A percentile compares a stretch with the other conserved stretches of the same genome.
These are phyloP conservation scores for Malus asiatica DNA, from an alignment of 306 rosid species.

Conservation along the genomic window DNA sequence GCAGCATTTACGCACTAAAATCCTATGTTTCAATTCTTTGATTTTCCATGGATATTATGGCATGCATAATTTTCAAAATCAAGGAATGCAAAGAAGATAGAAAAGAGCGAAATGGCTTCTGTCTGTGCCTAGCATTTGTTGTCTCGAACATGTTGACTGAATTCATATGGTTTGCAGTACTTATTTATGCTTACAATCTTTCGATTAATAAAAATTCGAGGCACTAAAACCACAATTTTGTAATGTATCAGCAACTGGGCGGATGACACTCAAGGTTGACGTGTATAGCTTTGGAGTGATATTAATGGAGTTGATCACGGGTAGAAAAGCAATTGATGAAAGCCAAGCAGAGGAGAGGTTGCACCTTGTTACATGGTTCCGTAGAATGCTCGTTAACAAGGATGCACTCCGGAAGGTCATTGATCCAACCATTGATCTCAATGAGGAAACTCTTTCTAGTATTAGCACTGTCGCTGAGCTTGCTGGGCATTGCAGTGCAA, in stretches of 20 bases:
- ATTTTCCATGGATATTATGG: background rate
- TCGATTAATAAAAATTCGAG: background rate
- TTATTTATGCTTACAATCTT: background rate
- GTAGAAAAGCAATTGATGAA: slow-evolving; percentile 72
- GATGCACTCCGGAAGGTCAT: slow-evolving; percentile 38
- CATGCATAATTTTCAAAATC: background rate
- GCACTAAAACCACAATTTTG: slow-evolving; percentile 2
- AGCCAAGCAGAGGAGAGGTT: slow-evolving; percentile 65
- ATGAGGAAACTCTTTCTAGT: slow-evolving; percentile 48
- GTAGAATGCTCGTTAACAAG: slow-evolving; percentile 40
- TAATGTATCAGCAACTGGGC: slow-evolving; percentile 60
- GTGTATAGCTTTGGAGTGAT: slow-evolving; percentile 93
- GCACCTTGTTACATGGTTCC: slow-evolving; percentile 81
- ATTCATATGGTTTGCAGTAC: background rate
- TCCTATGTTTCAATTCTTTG: background rate
- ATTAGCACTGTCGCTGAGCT: slow-evolving; percentile 54
- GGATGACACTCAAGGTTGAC: slow-evolving; percentile 77
- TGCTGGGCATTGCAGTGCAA: slow-evolving; percentile 71
- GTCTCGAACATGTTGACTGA: background rate
- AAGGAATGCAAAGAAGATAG: background rate
- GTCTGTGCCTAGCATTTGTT: background rate
- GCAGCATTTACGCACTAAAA: background rate
- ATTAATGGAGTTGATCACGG: slow-evolving; percentile 78
- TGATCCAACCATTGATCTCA: slow-evolving; percentile 47
- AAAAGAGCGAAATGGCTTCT: background rate